Percentiles rank a stretch among this genome's conserved stretches.
Evolutionary conservation across 306 rosid species (phyloP).

Genomic region (Phaseolus lunatus): DNA sequence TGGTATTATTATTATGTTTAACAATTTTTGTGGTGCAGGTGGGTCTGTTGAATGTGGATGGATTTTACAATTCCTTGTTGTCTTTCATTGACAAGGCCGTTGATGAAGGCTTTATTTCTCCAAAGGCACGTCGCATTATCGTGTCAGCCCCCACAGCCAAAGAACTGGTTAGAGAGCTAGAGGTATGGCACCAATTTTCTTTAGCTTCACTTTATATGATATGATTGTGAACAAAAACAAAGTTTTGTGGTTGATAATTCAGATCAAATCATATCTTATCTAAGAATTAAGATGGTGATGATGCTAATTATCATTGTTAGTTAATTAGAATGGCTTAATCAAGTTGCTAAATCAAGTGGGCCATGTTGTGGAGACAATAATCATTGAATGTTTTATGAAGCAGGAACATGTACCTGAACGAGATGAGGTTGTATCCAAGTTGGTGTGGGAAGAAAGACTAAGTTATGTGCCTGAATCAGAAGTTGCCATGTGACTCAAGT

Average conservation of each 20-base stretch:
- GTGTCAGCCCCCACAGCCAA: slow-evolving; percentile 97
- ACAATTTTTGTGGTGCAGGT: slow-evolving; percentile 62
- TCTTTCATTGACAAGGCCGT: slow-evolving; percentile 93
- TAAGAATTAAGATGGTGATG: background rate
- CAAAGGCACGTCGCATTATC: slow-evolving; percentile 95
- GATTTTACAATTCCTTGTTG: slow-evolving; percentile 90
- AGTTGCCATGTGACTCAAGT: slow-evolving; percentile 66
- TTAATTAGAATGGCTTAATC: background rate
- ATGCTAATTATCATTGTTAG: background rate
- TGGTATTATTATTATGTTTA: slow-evolving; percentile 11
- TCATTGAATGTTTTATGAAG: slow-evolving; percentile 29
- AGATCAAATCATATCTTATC: background rate
- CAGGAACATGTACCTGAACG: slow-evolving; percentile 91
- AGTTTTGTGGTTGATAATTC: background rate
- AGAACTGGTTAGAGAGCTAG: slow-evolving; percentile 80
- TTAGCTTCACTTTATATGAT: too few species aligned
- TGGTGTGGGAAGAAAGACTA: slow-evolving; percentile 94
- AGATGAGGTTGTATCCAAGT: slow-evolving; percentile 86
- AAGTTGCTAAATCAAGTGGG: slow-evolving; percentile 50
- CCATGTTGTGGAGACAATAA: background rate
- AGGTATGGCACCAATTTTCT: slow-evolving; percentile 59
- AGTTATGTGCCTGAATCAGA: slow-evolving; percentile 74
- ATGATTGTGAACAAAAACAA: too few species aligned
- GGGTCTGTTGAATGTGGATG: slow-evolving; percentile 97
- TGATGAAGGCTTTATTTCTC: slow-evolving; percentile 97